Conservation (phyloP, 169 alveolate genomes). For the Eimeria acervulina region DNA sequence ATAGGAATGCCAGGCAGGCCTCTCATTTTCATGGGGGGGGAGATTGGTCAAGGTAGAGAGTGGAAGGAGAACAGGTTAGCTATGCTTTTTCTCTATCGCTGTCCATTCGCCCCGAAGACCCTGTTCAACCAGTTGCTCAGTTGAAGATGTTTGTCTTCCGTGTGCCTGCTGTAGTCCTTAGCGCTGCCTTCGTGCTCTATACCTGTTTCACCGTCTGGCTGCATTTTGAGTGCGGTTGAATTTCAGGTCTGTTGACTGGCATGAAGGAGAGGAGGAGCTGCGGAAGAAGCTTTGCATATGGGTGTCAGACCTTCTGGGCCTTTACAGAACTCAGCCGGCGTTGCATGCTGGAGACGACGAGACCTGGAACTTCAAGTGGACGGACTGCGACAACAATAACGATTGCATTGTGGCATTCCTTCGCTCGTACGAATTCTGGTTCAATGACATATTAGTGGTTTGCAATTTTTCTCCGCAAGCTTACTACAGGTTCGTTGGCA, state of each 20-base stretch:
- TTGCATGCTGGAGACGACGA: constrained; percentile 89
- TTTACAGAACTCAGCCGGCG: constrained; percentile 85
- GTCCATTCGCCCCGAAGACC: neutral
- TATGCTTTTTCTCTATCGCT: neutral
- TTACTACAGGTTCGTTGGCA: constrained; percentile 78
- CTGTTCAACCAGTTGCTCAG: no score
- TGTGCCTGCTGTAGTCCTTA: no score
- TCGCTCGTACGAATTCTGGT: constrained; percentile 86
- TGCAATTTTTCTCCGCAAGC: constrained; percentile 86
- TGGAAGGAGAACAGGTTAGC: constrained; percentile 86
- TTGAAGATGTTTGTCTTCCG: no score
- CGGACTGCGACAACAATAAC: constrained; percentile 88
- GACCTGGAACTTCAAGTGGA: constrained; percentile 89
- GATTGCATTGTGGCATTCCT: constrained; percentile 88
- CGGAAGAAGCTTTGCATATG: constrained; percentile 86
- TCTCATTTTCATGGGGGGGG: constrained; percentile 89
- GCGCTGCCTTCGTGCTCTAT: no score
- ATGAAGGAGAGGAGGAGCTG: constrained; percentile 88
- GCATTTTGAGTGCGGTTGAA: neutral
- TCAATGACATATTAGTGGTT: constrained; percentile 87
- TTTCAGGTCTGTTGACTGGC: constrained; percentile 89
- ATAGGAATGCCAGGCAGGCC: constrained; percentile 89
- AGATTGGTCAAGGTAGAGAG: constrained; percentile 89
- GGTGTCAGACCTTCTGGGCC: constrained; percentile 86
- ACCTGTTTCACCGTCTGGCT: neutral